phyloP scores from a whole-genome alignment of 2,329 filamentous ascomycete genomes.

The Cytospora paraplurivora region DNA sequence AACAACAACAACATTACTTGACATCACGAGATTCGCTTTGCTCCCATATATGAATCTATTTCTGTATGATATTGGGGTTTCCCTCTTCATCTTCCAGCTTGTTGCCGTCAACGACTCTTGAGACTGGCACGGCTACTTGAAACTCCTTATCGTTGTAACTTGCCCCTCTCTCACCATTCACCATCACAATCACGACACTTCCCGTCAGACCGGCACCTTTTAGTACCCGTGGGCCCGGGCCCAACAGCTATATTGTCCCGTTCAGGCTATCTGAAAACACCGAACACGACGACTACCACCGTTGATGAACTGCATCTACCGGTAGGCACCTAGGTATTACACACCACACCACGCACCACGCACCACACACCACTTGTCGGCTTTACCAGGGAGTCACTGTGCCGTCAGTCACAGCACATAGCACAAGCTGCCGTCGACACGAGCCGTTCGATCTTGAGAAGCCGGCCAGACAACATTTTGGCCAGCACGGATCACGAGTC shows the following conservation, averaged over 20 bases:
- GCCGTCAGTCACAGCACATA: background rate
- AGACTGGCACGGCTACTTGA: background rate
- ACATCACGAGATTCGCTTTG: too few relatives aligned
- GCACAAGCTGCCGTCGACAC: background rate
- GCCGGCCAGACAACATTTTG: background rate
- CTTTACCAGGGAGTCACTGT: background rate
- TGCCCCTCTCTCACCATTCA: slow-evolving; percentile 5
- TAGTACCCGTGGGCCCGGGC: background rate
- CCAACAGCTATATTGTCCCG: background rate
- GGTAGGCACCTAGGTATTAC: too few relatives aligned
- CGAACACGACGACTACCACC: too few relatives aligned
- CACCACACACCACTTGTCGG: too few relatives aligned
- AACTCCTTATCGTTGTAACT: background rate
- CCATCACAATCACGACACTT: slow-evolving; percentile 21
- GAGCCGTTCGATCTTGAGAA: background rate
- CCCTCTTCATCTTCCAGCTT: too few relatives aligned
- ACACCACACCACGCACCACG: too few relatives aligned
- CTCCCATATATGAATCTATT: too few relatives aligned
- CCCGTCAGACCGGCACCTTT: background rate
- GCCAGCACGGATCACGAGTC: background rate
- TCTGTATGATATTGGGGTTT: too few relatives aligned
- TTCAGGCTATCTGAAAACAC: background rate
- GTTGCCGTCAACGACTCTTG: too few relatives aligned
- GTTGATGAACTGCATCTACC: too few relatives aligned
- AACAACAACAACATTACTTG: too few relatives aligned